Conservation (phyloP, 2,329 filamentous ascomycete species). For the Sphaerulina musiva region DNA sequence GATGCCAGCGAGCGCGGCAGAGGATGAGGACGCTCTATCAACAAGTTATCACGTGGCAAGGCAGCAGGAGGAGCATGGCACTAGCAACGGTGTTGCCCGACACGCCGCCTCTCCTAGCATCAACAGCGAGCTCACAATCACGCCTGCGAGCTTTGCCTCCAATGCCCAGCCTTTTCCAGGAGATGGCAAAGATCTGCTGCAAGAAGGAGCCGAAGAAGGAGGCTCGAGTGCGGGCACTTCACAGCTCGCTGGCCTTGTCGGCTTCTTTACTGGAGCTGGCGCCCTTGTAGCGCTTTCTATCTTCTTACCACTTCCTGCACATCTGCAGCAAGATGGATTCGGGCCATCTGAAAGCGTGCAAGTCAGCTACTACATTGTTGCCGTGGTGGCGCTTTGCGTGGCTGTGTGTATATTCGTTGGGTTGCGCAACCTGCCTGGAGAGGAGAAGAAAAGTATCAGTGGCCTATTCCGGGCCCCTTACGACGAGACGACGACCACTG, state of each 20-base stretch:
- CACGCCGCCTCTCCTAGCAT: slow-evolving; percentile 61
- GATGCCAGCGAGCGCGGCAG: slow-evolving; percentile 20
- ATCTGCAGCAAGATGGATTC: slow-evolving; percentile 66
- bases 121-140: slow-evolving; percentile 69
- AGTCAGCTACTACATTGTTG: slow-evolving; percentile 83
- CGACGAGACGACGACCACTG: slow-evolving; percentile 23
- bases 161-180: slow-evolving; percentile 18
- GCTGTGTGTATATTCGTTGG: slow-evolving; percentile 73
- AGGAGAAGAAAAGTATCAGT: slow-evolving; percentile 68
- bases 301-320: slow-evolving; percentile 81
- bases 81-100: slow-evolving; percentile 37
- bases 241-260: slow-evolving; percentile 78
- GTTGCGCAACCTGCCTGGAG: slow-evolving; percentile 60
- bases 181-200: neutral
- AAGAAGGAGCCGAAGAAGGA: slow-evolving; percentile 5
- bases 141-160: slow-evolving; percentile 50
- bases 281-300: slow-evolving; percentile 74
- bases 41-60: slow-evolving; percentile 21
- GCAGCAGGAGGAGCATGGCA: slow-evolving; percentile 23
- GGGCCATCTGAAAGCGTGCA: slow-evolving; percentile 68
- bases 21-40: slow-evolving; percentile 16
- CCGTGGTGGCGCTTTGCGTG: slow-evolving; percentile 62
- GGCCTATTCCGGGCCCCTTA: slow-evolving; percentile 34
- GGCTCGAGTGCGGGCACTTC: slow-evolving; percentile 20
- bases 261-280: slow-evolving; percentile 85